Evolutionary conservation across 768 basidiomycete species (phyloP), one percentile per base, ranked within the genome.

Genomic region (Mycena sanguinolenta): DNA sequence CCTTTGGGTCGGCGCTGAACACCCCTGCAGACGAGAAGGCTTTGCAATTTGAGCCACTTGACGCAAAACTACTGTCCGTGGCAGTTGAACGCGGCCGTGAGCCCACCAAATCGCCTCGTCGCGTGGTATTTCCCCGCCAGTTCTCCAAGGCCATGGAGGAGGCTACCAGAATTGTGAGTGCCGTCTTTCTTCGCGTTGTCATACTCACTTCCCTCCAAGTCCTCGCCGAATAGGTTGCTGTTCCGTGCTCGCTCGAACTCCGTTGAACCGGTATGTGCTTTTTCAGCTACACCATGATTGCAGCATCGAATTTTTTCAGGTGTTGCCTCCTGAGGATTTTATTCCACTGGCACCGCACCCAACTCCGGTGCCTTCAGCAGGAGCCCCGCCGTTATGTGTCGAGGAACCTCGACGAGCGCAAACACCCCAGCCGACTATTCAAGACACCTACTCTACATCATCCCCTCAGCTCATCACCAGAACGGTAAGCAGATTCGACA

Each of bases 61-160:
- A 63, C 50, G 58, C 34, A 12, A 65, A 65, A 17, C 55, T 73
- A 3, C 64, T 72, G 27, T 59, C 23, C 67, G 19, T 39, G 23
- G 1, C 1, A 12, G 17, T 25, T 30, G 13, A 8, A 8, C 3
- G 23, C n/a, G n/a, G n/a, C n/a, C 23, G 6, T 44, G 42, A 44
- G 1, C 13, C 10, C n/a, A n/a, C 21, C 32, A 46, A 17, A 16
- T 34, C 60, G 17, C 62, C 62, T 4, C 58, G 30, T 16, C 68
- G 69, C 21, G 55, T 73, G n/a, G 58, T 69, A 0, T 23, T 73
- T 23, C 61, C 72, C 21, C 68, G 72, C 27, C 65, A 70, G 61
- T 70, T 73, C 53, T 46, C 72, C 23, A 70, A 63, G 58, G 72
- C 72, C 10, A 34, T 70, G 21, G 50, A 52, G 4, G 65, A 63